A percentile compares a stretch with the other conserved stretches of the same genome.
Evolutionary conservation across 768 basidiomycete species (phyloP).

Genomic region (Russula brevipes): DNA sequence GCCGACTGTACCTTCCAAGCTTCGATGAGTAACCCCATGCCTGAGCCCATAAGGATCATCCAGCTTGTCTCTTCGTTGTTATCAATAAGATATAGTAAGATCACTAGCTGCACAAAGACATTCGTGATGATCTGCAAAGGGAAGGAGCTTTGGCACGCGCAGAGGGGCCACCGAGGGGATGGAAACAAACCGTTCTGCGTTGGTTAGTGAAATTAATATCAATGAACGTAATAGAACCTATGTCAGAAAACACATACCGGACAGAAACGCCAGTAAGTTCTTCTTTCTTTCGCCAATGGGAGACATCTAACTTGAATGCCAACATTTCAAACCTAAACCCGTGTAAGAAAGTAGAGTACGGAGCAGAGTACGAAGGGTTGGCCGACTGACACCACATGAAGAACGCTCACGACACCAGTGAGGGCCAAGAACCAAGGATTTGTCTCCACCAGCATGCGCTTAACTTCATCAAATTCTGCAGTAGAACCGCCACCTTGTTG

Average conservation of each 20-base stretch:
- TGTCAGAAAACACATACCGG: conserved; percentile 45
- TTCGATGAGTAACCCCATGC: conserved; percentile 76
- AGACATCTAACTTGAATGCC: conserved; percentile 92
- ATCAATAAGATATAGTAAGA: conserved; percentile 90
- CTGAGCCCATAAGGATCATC: conserved; percentile 93
- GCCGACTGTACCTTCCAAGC: conserved; percentile 76
- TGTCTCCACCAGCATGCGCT: conserved; percentile 86
- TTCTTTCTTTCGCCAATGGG: conserved; percentile 92
- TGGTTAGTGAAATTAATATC: neutral
- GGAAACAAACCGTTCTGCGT: conserved; percentile 6
- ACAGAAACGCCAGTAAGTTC: conserved; percentile 95
- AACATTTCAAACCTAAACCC: conserved; percentile 80
- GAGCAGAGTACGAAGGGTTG: conserved; percentile 4
- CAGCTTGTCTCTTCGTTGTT: conserved; percentile 94
- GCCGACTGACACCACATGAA: conserved; percentile 75
- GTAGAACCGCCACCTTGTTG: conserved; percentile 56
- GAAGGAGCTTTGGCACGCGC: conserved; percentile 36
- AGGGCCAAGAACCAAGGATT: conserved; percentile 84
- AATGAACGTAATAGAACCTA: conserved; percentile 8
- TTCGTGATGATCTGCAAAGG: conserved; percentile 71
- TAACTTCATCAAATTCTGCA: conserved; percentile 89
- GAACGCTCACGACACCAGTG: conserved; percentile 76
- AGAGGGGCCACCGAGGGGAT: conserved; percentile 29
- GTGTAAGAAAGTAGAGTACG: conserved; percentile 15
- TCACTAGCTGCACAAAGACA: conserved; percentile 86